These are phyloP conservation scores for Salvia miltiorrhiza DNA, from an alignment of 257 asterid species.

Conservation along the genomic window DNA sequence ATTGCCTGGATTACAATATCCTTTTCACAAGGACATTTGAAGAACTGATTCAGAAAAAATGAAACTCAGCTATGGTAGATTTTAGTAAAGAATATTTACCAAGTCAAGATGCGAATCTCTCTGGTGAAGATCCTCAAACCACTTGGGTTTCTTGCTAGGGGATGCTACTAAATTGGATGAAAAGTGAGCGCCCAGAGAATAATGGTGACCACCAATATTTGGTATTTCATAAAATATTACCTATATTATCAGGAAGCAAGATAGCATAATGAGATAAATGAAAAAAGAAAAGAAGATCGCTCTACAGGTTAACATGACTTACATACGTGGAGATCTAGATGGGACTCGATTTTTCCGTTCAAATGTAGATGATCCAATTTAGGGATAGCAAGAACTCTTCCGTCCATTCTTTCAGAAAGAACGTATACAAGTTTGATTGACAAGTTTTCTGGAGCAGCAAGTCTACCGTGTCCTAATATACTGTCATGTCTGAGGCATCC, in stretches of 20 bases:
- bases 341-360: conserved; percentile 39
- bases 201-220: conserved; percentile 66
- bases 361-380: conserved; percentile 72
- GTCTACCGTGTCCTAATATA: conserved; percentile 28
- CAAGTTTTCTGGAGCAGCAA: conserved; percentile 29
- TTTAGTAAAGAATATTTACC: conserved; percentile 45
- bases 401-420: conserved; percentile 26
- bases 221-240: conserved; percentile 74
- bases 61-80: not conserved
- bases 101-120: conserved; percentile 47
- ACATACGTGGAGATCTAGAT: conserved; percentile 96
- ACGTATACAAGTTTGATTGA: conserved; percentile 53
- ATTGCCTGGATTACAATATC: conserved; percentile 67
- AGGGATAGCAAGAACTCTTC: conserved; percentile 45
- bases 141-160: conserved; percentile 67
- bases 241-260: conserved; percentile 35
- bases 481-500: conserved; percentile 59
- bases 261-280: conserved; percentile 19
- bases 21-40: conserved; percentile 38
- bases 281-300: conserved; percentile 11
- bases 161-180: conserved; percentile 28
- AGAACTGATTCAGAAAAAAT: conserved; percentile 17
- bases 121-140: conserved; percentile 69
- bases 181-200: conserved; percentile 48
- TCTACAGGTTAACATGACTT: conserved; percentile 49